Conservation (phyloP, 176 grass and related monocot species). For the Aegilops speltoides region DNA sequence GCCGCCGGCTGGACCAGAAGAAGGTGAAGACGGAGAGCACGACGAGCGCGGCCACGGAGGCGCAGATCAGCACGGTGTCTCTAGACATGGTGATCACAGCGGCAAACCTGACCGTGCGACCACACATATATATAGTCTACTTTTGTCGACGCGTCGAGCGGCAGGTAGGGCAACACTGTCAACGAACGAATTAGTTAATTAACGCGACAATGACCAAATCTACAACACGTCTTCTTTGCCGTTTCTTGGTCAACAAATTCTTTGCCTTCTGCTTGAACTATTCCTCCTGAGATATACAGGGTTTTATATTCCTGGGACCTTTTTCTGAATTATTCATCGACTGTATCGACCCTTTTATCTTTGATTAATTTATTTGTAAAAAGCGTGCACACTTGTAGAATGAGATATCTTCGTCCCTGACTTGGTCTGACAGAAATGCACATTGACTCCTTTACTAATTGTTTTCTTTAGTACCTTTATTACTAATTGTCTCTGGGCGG, state of each 20-base stretch:
- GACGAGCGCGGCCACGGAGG: neutral
- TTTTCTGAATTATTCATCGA: neutral
- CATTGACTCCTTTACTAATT: too few species aligned
- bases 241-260: too few species aligned
- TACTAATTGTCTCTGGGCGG: too few species aligned
- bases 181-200: neutral
- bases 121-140: neutral
- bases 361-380: neutral
- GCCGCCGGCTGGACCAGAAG: neutral
- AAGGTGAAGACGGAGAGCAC: too few species aligned
- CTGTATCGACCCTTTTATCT: neutral
- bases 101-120: neutral
- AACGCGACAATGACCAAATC: neutral
- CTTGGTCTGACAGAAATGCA: conserved; percentile 10
- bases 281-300: neutral
- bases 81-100: neutral
- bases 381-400: neutral
- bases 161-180: too few species aligned
- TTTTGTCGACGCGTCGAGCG: too few species aligned
- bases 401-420: neutral
- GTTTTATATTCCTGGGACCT: too few species aligned
- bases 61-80: neutral
- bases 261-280: neutral
- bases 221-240: too few species aligned
- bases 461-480: too few species aligned